These are phyloP conservation scores for Ophiostoma angusticollis DNA, from an alignment of 2,329 filamentous ascomycete genomes.

Conservation along the genomic window DNA sequence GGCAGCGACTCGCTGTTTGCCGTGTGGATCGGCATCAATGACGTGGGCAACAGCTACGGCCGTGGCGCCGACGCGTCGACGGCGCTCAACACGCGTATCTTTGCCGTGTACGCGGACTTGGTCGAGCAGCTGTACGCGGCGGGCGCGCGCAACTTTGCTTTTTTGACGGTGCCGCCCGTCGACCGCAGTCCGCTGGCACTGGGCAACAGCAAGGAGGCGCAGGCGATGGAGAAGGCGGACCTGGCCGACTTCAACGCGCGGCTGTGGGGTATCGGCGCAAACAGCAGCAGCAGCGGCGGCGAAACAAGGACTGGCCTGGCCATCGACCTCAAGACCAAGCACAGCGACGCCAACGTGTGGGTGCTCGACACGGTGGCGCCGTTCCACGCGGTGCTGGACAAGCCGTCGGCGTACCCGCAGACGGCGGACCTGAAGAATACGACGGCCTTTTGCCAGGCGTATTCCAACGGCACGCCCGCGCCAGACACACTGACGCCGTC, in stretches of 20 bases:
- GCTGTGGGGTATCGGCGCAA: too few species aligned
- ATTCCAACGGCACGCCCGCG: slow-evolving; percentile 34
- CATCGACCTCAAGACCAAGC: slow-evolving; percentile 1
- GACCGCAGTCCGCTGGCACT: slow-evolving; percentile 26
- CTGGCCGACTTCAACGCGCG: slow-evolving; percentile 11
- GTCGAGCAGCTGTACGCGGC: slow-evolving; percentile 34
- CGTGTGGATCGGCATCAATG: slow-evolving; percentile 43
- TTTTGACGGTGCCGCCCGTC: slow-evolving; percentile 45
- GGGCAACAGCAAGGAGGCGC: slow-evolving; percentile 14
- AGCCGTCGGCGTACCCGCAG: slow-evolving; percentile 29
- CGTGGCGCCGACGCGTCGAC: slow-evolving; percentile 27
- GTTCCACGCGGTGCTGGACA: slow-evolving; percentile 29
- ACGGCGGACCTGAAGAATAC: slow-evolving; percentile 42
- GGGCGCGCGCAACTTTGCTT: slow-evolving; percentile 44
- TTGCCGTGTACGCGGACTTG: slow-evolving; percentile 29
- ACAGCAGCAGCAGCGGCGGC: too few species aligned
- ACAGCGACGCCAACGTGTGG: slow-evolving; percentile 8
- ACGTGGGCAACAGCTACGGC: slow-evolving; percentile 35
- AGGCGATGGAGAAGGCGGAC: slow-evolving; percentile 17
- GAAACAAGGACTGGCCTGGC: too few species aligned
- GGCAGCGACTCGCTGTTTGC: slow-evolving; percentile 32
- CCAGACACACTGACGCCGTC: slow-evolving; percentile 27
- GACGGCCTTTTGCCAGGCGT: slow-evolving; percentile 40
- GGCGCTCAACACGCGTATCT: slow-evolving; percentile 25
- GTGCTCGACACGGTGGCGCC: slow-evolving; percentile 28